Percentiles rank a stretch among this genome's conserved stretches.
Evolutionary conservation across 2,329 filamentous ascomycete species (phyloP).

Genomic region (Clonostachys byssicola): DNA sequence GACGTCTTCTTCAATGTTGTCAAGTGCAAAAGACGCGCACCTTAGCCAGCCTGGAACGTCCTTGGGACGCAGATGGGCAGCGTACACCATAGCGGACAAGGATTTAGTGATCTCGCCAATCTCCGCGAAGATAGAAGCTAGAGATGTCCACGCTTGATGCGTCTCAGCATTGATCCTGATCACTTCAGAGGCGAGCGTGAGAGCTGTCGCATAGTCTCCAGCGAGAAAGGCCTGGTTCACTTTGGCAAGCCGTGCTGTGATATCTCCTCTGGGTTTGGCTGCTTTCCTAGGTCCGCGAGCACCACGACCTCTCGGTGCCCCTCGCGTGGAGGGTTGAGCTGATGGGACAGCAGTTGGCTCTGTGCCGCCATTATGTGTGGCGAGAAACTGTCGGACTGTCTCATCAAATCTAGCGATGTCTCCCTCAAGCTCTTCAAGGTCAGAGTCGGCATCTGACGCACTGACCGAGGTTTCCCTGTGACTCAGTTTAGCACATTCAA

Average conservation of each 20-base stretch:
- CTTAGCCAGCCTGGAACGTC: conserved; percentile 55
- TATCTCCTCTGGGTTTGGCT: conserved; percentile 66
- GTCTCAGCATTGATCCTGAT: conserved; percentile 67
- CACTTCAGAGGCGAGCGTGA: conserved; percentile 55
- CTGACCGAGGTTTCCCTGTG: no score
- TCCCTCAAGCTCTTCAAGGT: conserved; percentile 35
- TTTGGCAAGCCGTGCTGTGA: conserved; percentile 61
- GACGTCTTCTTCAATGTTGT: conserved; percentile 41
- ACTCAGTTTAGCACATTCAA: no score
- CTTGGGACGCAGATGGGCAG: conserved; percentile 59
- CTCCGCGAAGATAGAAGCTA: conserved; percentile 59
- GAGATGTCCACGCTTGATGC: conserved; percentile 59
- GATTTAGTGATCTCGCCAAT: conserved; percentile 52
- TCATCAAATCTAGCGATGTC: conserved; percentile 38
- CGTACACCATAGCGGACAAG: conserved; percentile 55
- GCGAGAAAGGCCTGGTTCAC: conserved; percentile 66
- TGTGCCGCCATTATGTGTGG: conserved; percentile 23
- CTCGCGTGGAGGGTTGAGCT: not conserved
- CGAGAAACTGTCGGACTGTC: conserved; percentile 33
- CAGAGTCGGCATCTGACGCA: conserved; percentile 36
- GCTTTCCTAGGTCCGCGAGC: conserved; percentile 50
- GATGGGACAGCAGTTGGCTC: not conserved
- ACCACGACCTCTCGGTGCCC: conserved; percentile 15
- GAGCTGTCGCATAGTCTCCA: conserved; percentile 54
- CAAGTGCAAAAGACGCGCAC: conserved; percentile 53